phyloP scores from a whole-genome alignment of 2,329 filamentous ascomycete genomes.

The Phaeosphaeria sp. region DNA sequence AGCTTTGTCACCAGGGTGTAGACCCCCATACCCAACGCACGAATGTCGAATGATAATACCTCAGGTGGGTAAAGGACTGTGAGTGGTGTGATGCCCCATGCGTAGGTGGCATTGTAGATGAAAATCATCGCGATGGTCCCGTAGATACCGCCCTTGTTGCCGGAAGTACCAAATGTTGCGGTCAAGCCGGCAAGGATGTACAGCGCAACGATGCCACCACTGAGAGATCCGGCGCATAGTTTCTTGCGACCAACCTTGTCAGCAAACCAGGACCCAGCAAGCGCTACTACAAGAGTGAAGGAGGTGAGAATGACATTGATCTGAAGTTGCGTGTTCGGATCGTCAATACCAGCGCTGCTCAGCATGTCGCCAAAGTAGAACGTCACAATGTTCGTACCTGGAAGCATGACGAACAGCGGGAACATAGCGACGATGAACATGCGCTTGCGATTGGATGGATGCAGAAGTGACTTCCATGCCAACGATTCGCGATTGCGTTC shows the following conservation, averaged over 20 bases:
- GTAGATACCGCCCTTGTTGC: conserved; percentile 50
- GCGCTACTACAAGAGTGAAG: conserved; percentile 48
- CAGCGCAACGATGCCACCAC: conserved; percentile 25
- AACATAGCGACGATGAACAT: conserved; percentile 42
- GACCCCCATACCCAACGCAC: conserved; percentile 25
- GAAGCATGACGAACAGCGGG: conserved; percentile 23
- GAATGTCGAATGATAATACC: conserved; percentile 42
- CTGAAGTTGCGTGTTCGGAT: conserved; percentile 42
- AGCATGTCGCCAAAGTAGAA: conserved; percentile 50
- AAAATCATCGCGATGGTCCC: conserved; percentile 30
- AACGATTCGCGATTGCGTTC: conserved; percentile 22
- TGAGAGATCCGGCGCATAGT: conserved; percentile 15
- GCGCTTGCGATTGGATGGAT: conserved; percentile 43
- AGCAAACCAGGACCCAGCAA: conserved; percentile 44
- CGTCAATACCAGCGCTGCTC: conserved; percentile 46
- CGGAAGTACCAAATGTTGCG: conserved; percentile 42
- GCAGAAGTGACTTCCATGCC: conserved; percentile 12
- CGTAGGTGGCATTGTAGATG: conserved; percentile 34
- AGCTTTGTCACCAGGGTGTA: conserved; percentile 25
- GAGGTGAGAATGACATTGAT: conserved; percentile 52
- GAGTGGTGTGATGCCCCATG: conserved; percentile 45
- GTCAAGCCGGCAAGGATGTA: conserved; percentile 21
- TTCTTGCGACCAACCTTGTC: conserved; percentile 43
- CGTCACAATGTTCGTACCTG: conserved; percentile 43
- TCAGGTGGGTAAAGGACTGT: conserved; percentile 43